Conservation (phyloP, 768 basidiomycete genomes). For the Amanita pallidorosea region DNA sequence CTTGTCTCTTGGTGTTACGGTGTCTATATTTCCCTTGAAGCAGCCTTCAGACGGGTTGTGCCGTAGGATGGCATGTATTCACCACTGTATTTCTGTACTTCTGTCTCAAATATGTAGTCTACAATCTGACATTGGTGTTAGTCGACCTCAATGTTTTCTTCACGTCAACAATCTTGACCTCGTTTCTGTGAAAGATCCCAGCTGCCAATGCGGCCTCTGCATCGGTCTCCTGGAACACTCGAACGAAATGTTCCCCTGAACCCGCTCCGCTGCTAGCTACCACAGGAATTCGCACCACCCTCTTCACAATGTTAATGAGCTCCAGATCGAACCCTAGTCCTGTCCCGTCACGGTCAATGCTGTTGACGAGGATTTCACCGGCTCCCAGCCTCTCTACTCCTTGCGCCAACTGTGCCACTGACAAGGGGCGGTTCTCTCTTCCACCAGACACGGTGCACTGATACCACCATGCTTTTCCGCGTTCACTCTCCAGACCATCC, state of each 20-base stretch:
- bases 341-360: constrained; percentile 93
- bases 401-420: constrained; percentile 82
- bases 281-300: constrained; percentile 77
- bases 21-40: not conserved
- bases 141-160: constrained; percentile 45
- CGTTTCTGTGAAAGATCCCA: constrained; percentile 90
- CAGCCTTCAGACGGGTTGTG: constrained; percentile 10
- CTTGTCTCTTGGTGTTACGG: not conserved
- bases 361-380: constrained; percentile 91
- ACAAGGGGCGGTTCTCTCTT: constrained; percentile 70
- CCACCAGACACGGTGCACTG: constrained; percentile 96
- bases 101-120: constrained; percentile 3
- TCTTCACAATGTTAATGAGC: constrained; percentile 66
- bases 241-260: constrained; percentile 67
- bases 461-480: constrained; percentile 92
- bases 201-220: constrained; percentile 93
- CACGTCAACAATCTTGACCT: constrained; percentile 77
- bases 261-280: constrained; percentile 96
- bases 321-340: constrained; percentile 88
- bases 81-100: constrained; percentile 2
- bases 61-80: constrained; percentile 1
- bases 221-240: constrained; percentile 69
- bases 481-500: constrained; percentile 40
- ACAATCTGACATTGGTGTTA: constrained; percentile 7
- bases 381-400: constrained; percentile 90